Percentiles rank a stretch among this genome's conserved stretches.
Evolutionary conservation across 768 basidiomycete genomes (phyloP).

Genomic region (Termitomyces titanicus): DNA sequence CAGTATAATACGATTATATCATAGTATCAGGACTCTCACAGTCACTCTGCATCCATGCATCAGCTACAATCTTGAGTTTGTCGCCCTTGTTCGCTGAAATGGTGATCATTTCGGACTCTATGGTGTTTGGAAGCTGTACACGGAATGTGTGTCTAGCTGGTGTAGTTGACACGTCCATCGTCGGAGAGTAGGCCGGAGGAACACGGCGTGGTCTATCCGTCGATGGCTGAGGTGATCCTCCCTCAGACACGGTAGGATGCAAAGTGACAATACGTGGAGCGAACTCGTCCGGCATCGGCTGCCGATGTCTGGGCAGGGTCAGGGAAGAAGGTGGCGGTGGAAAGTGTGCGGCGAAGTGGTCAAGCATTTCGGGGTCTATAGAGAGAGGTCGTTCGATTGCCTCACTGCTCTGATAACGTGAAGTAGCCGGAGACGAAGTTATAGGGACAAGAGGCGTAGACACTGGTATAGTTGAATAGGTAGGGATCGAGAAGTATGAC

Average conservation of each 20-base stretch:
- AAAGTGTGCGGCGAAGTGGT: conserved; percentile 25
- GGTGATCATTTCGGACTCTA: conserved; percentile 61
- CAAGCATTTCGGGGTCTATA: conserved; percentile 18
- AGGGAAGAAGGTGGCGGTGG: conserved; percentile 26
- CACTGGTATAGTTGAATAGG: conserved; percentile 9
- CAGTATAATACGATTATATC: background rate
- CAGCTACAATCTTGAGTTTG: conserved; percentile 52
- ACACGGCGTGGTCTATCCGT: conserved; percentile 27
- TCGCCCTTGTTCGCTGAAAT: conserved; percentile 58
- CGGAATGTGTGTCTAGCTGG: conserved; percentile 38
- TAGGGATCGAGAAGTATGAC: conserved; percentile 13
- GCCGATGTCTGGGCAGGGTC: conserved; percentile 17
- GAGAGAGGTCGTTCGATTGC: background rate
- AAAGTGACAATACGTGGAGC: conserved; percentile 15
- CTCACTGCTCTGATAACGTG: background rate
- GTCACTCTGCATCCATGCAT: conserved; percentile 58
- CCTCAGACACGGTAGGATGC: conserved; percentile 8
- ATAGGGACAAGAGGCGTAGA: conserved; percentile 6
- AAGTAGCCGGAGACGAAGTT: background rate
- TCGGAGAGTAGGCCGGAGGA: conserved; percentile 31
- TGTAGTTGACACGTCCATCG: conserved; percentile 42
- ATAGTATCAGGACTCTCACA: conserved; percentile 38
- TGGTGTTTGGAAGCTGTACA: conserved; percentile 43
- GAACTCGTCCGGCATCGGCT: conserved; percentile 12
- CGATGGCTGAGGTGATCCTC: conserved; percentile 18